Evolutionary conservation across 2,329 filamentous ascomycete species (phyloP).

Genomic region (Sarocladiaceae sp.): DNA sequence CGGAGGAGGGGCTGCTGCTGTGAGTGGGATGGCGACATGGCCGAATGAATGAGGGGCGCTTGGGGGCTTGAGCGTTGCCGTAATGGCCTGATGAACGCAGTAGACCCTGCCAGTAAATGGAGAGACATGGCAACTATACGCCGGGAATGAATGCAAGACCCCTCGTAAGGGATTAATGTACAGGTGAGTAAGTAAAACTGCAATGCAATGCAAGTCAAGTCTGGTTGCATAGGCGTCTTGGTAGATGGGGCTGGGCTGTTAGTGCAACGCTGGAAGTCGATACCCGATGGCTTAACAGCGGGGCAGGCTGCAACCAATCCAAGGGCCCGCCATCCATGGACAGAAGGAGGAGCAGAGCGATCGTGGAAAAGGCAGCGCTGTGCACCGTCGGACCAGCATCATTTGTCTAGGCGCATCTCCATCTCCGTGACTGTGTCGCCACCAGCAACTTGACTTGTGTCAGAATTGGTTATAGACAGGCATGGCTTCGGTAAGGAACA

Average conservation of each 20-base stretch:
- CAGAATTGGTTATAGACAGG: too few relatives aligned
- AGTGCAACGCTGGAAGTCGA: not conserved
- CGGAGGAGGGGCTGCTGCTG: not conserved
- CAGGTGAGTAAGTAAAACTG: not conserved
- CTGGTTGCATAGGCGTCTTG: not conserved
- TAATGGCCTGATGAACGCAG: constrained; percentile 3
- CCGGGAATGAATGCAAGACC: too few relatives aligned
- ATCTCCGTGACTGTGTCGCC: too few relatives aligned
- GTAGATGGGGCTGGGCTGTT: not conserved
- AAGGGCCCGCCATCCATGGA: not conserved
- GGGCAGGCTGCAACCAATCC: not conserved
- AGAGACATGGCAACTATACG: too few relatives aligned
- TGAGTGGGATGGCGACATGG: not conserved
- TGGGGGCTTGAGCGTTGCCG: not conserved
- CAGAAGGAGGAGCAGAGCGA: too few relatives aligned
- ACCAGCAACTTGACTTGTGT: too few relatives aligned
- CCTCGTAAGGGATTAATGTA: too few relatives aligned
- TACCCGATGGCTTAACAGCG: not conserved
- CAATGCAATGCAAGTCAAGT: not conserved
- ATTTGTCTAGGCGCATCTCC: too few relatives aligned
- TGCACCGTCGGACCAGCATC: too few relatives aligned
- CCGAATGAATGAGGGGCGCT: not conserved
- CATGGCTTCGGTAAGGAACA: too few relatives aligned
- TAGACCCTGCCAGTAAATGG: not conserved
- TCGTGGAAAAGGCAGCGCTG: too few relatives aligned